These are phyloP conservation scores for Asterionellopsis glacialis DNA, from an alignment of 108 stramenopile species.

Conservation along the genomic window DNA sequence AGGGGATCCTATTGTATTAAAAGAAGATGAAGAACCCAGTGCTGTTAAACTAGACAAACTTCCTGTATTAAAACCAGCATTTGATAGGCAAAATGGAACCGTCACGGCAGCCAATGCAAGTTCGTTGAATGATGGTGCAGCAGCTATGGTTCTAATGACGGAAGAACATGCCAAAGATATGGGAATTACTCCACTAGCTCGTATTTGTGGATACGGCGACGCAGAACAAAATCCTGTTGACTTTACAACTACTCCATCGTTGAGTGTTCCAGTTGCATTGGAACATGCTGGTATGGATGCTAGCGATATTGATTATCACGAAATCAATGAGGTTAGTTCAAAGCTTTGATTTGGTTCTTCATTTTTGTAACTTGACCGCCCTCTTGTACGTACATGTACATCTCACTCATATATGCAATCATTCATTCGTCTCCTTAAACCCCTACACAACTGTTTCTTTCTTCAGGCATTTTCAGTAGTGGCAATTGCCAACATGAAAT, in stretches of 20 bases:
- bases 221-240: slow-evolving; percentile 84
- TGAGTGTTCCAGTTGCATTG: slow-evolving; percentile 87
- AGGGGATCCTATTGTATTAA: slow-evolving; percentile 51
- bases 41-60: slow-evolving; percentile 75
- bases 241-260: slow-evolving; percentile 91
- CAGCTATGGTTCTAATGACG: slow-evolving; percentile 88
- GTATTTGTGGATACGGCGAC: slow-evolving; percentile 85
- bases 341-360: too few relatives aligned
- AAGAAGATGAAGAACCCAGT: slow-evolving; percentile 82
- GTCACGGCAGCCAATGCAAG: slow-evolving; percentile 98
- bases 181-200: slow-evolving; percentile 76
- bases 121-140: slow-evolving; percentile 94
- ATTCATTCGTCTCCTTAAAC: too few relatives aligned
- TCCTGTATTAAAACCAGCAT: slow-evolving; percentile 71
- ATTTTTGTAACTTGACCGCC: too few relatives aligned
- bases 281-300: slow-evolving; percentile 64
- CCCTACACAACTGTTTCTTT: too few relatives aligned
- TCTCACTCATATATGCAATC: too few relatives aligned
- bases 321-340: slow-evolving; percentile 99
- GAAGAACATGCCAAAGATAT: slow-evolving; percentile 52
- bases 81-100: slow-evolving; percentile 82
- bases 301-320: slow-evolving; percentile 91
- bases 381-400: too few relatives aligned
- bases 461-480: slow-evolving; percentile 98
- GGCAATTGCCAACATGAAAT: slow-evolving; percentile 83